phyloP scores from a whole-genome alignment of 2,329 filamentous ascomycete genomes.

The Colletotrichum phormii region DNA sequence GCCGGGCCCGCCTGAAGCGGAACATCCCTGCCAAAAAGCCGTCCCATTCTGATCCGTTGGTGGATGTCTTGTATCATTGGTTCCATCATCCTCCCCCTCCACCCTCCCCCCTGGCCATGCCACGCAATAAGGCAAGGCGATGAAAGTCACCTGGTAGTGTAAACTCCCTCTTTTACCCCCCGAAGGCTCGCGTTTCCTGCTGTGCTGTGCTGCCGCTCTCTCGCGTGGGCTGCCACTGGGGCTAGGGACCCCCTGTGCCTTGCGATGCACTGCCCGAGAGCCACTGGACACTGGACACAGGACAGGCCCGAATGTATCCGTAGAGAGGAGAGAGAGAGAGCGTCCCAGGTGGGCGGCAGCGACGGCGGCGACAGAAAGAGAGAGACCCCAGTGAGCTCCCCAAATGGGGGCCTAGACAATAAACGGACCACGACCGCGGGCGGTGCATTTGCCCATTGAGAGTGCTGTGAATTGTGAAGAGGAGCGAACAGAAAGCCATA shows the following conservation, averaged over 20 bases:
- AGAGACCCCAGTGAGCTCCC: conserved; percentile 2
- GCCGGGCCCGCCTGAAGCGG: conserved; percentile 22
- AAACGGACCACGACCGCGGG: background rate
- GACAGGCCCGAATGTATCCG: background rate
- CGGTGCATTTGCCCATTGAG: background rate
- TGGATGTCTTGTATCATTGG: background rate
- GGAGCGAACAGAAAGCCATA: background rate
- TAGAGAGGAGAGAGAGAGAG: background rate
- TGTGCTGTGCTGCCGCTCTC: conserved; percentile 12
- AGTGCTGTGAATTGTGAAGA: background rate
- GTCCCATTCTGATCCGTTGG: conserved; percentile 8
- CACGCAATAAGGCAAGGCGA: background rate
- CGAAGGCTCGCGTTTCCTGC: conserved; percentile 11
- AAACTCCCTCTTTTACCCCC: background rate
- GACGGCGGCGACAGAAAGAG: conserved; percentile 7
- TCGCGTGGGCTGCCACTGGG: conserved; percentile 4
- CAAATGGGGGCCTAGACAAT: background rate
- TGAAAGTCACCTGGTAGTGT: background rate
- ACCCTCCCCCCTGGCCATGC: background rate
- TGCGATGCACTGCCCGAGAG: conserved; percentile 29
- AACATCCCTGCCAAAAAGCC: conserved; percentile 24
- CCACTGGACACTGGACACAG: conserved; percentile 6
- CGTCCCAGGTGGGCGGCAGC: background rate
- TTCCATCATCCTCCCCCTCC: background rate
- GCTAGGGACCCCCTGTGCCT: conserved; percentile 25